Base-by-base conservation (phyloP, 2,329 filamentous ascomycete species). In the Phialocephala sp. region DNA sequence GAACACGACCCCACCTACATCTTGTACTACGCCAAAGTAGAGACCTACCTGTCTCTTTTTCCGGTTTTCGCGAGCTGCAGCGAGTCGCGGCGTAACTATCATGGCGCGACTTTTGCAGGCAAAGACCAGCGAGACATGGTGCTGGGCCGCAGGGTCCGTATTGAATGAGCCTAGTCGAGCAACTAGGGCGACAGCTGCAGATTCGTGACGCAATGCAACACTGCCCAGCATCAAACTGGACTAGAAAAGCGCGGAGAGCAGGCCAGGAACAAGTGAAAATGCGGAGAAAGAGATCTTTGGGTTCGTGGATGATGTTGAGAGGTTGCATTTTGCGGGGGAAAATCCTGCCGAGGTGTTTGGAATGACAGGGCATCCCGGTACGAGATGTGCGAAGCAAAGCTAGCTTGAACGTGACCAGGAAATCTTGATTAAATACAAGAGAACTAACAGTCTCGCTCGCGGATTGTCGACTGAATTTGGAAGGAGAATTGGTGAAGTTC, bases 281-380 rank as follows among this genome's bases (percentile, higher is more conserved):
- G 45, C n/a, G 45, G 45, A 50, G 45, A 50, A 50, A 5, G 18
- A n/a, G n/a, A 24, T 11, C 8, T 50, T 11, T 22, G n/a, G 45
- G 8, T n/a, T 22, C n/a, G 45, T n/a, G 20, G 45, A 50, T 22
- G 20, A 50, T 24, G n/a, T 20, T 22, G 45, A n/a, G 45, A 22
- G 45, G 45, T 22, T 22, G 45, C 20, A 22, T n/a, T 22, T 45
- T 50, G 45, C 45, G 45, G 45, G 45, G 45, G 45, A 24, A 24
- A 50, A 50, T 50, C 45, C 45, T 24, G 45, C n/a, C n/a, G 45
- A 50, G 45, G 45, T 20, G 45, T n/a, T 24, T 24, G 20, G 45
- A 20, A 22, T 50, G n/a, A 20, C 45, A 50, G 45, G 45, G 45
- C 6, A 22, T 20, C 45, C n/a, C 22, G n/a, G 45, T 22, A 24